A percentile compares a stretch with the other conserved stretches of the same genome.
phyloP scores from a whole-genome alignment of 169 alveolate species.

The Theileria orientalis region DNA sequence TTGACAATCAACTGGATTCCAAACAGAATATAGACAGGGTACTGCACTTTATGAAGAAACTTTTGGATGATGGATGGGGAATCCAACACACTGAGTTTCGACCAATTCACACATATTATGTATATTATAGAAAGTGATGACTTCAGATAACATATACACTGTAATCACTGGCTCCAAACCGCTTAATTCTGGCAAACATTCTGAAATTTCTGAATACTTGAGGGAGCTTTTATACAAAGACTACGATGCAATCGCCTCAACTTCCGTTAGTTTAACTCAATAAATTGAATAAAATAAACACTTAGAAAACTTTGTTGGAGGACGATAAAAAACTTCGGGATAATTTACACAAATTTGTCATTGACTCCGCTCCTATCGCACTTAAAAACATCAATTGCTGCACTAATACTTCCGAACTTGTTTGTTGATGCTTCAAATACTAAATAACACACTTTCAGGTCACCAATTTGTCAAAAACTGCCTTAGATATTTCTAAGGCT shows the following conservation, averaged over 20 bases:
- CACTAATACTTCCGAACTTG: conserved; percentile 8
- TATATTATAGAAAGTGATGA: conserved; percentile 7
- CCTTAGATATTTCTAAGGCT: conserved; percentile 18
- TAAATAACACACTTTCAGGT: background rate
- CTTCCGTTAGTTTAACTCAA: conserved; percentile 11
- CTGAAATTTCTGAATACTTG: conserved; percentile 25
- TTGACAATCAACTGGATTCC: background rate
- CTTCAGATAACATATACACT: conserved; percentile 3
- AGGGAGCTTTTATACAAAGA: conserved; percentile 47
- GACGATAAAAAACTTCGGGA: conserved; percentile 37
- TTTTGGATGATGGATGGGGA: conserved; percentile 7
- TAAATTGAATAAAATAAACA: background rate
- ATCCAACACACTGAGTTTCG: background rate
- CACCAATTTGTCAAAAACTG: conserved; percentile 6
- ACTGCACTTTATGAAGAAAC: background rate
- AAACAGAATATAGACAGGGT: background rate
- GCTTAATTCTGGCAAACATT: conserved; percentile 1
- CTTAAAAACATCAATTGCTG: conserved; percentile 17
- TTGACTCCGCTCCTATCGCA: conserved; percentile 22
- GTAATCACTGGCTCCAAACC: conserved; percentile 20
- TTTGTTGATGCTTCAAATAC: background rate
- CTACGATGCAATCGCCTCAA: conserved; percentile 20
- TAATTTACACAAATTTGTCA: conserved; percentile 29
- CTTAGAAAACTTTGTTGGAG: conserved; percentile 16
- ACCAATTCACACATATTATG: background rate